Evolutionary conservation across 164 flowering plant species (phyloP).

Genomic region (Piper longum): DNA sequence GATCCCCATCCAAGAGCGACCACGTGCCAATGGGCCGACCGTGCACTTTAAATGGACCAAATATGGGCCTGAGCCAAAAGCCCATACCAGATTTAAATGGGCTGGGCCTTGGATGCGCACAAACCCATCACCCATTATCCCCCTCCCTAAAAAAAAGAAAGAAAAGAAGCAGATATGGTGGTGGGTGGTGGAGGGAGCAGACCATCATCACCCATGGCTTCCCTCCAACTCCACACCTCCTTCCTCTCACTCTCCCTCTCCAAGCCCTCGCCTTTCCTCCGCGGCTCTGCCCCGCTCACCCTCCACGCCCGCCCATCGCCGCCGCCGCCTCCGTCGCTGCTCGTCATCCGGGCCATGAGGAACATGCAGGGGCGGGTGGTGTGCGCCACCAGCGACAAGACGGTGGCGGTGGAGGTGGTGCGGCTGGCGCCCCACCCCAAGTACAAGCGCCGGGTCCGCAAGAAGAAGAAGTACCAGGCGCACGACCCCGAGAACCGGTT

Average conservation of each 20-base stretch:
- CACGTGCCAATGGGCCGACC: too few species aligned
- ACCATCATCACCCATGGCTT: not conserved
- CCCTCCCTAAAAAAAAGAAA: too few species aligned
- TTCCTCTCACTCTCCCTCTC: slow-evolving; percentile 31
- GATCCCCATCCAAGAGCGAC: too few species aligned
- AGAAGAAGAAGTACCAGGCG: slow-evolving; percentile 89
- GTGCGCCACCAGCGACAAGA: slow-evolving; percentile 66
- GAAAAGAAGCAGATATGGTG: too few species aligned
- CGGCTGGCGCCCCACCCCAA: slow-evolving; percentile 76
- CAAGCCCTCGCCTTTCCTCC: slow-evolving; percentile 36
- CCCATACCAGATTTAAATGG: too few species aligned
- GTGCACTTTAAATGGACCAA: too few species aligned
- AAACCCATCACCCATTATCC: too few species aligned
- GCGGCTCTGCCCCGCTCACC: slow-evolving; percentile 35
- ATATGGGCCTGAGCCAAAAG: too few species aligned
- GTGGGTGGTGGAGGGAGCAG: too few species aligned
- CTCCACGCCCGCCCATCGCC: slow-evolving; percentile 30
- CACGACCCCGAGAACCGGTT: slow-evolving; percentile 80
- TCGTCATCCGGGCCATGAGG: slow-evolving; percentile 48
- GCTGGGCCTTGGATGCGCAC: too few species aligned
- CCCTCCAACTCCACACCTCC: slow-evolving; percentile 14
- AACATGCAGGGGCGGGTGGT: slow-evolving; percentile 62
- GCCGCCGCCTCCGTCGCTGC: slow-evolving; percentile 19
- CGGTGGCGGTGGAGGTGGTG: slow-evolving; percentile 44
- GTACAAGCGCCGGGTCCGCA: slow-evolving; percentile 71